Evolutionary conservation across 495 filamentous ascomycete genomes (phyloP), one percentile per base, ranked within the genome.

Genomic region (Penicillium paxilli): DNA sequence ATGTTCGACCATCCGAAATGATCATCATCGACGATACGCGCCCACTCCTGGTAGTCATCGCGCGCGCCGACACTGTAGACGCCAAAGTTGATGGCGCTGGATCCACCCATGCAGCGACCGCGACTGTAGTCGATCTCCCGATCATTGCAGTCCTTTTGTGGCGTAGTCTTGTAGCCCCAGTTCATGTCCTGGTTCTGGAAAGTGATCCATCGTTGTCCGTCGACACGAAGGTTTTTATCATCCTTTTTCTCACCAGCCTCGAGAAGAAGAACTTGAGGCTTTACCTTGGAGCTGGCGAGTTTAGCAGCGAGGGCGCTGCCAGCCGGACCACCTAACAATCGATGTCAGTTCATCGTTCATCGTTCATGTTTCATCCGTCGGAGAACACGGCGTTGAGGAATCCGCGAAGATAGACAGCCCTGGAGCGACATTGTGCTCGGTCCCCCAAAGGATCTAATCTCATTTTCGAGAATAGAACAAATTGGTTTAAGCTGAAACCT

Each of bases 21-120:
- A 1, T 77, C 64, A 62, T 74, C 68, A 12, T 55, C 68, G 0
- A 62, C 48, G 12, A 68, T 54, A 4, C 59, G 52, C 5, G 66
- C 69, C 80, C 80, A 79, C 46, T 81, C 77, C 25, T 84, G 74
- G 57, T 81, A 87, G 58, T 87, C 84, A 38, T 76, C 74, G 21
- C 69, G 63, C 1, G 80, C 70, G 1, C 84, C 84, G 17, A 78
- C 49, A 33, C 70, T 80, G 55, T 70, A 87, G 10, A 80, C 69
- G 25, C 73, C 76, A 49, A 85, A 85, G 64, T 88, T 88, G 58
- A 86, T 79, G 16, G 78, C 79, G 48, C 69, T 82, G 2, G 75
- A 80, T 8, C 83, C 85, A 14, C 83, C 83, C 2, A 87, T 67
- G 6, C 82, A 81, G 11, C 72, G 71, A 2, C 83, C 83, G n/a